These are phyloP conservation scores for Sporisorium sorghi DNA, from an alignment of 1,284 basidiomycete species.

Conservation along the genomic window DNA sequence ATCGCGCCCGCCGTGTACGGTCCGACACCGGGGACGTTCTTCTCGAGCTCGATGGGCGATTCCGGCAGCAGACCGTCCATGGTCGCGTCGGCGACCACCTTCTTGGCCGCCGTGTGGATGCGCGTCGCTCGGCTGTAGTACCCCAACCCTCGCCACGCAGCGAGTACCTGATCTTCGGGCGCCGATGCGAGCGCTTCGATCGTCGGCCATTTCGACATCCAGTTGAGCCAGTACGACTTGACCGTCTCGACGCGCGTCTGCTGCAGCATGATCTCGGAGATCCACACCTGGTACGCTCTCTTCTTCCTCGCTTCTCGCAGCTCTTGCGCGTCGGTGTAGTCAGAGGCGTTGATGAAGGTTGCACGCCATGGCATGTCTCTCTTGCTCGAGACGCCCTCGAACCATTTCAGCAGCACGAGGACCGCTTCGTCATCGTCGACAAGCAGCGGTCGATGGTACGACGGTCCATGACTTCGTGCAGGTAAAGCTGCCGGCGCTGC, in stretches of 20 bases:
- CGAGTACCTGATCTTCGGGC: constrained; percentile 71
- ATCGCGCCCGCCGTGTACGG: constrained; percentile 78
- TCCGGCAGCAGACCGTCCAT: constrained; percentile 81
- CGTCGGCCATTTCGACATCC: constrained; percentile 65
- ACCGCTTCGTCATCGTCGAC: constrained; percentile 29
- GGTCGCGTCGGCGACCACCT: constrained; percentile 50
- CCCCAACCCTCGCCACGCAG: constrained; percentile 65
- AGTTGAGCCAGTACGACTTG: constrained; percentile 61
- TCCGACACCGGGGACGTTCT: constrained; percentile 87
- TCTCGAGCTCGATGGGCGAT: constrained; percentile 83
- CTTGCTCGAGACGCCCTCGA: constrained; percentile 74
- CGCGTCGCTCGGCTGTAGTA: constrained; percentile 67
- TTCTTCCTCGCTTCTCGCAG: constrained; percentile 71
- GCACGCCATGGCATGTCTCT: constrained; percentile 90
- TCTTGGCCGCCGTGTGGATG: constrained; percentile 62
- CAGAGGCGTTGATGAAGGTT: constrained; percentile 71
- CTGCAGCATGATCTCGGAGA: constrained; percentile 96
- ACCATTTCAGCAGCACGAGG: constrained; percentile 74
- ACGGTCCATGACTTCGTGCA: constrained; percentile 25
- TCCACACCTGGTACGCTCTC: constrained; percentile 76
- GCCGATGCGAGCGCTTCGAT: constrained; percentile 77
- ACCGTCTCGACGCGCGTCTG: constrained; percentile 78
- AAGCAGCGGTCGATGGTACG: constrained; percentile 58
- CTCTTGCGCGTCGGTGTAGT: constrained; percentile 71
- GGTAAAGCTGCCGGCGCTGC: constrained; percentile 17